Evolutionary conservation across 1,284 basidiomycete genomes (phyloP).

Genomic region (Moesziomyces globuligerus): DNA sequence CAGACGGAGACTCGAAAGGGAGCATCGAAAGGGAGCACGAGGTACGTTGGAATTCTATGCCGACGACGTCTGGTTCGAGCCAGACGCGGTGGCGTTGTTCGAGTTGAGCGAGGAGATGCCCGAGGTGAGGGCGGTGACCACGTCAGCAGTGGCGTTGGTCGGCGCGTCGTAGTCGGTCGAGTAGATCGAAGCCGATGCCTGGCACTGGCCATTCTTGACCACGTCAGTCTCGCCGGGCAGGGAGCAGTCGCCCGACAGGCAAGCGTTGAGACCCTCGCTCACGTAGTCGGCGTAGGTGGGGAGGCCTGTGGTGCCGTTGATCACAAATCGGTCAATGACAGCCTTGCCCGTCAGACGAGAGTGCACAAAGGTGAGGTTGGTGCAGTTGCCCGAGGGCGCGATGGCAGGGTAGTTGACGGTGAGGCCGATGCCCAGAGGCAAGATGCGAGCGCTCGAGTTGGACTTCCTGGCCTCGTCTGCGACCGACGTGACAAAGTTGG

Average conservation of each 20-base stretch:
- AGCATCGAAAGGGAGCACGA: neutral
- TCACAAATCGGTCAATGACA: slow-evolving; percentile 45
- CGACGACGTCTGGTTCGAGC: slow-evolving; percentile 13
- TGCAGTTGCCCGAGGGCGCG: slow-evolving; percentile 37
- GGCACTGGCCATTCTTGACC: slow-evolving; percentile 42
- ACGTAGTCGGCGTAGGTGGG: slow-evolving; percentile 49
- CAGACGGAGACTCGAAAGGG: neutral
- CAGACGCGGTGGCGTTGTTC: slow-evolving; percentile 6
- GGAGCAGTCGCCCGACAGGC: slow-evolving; percentile 51
- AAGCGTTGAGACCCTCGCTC: slow-evolving; percentile 51
- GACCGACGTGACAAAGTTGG: slow-evolving; percentile 56
- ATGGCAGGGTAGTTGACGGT: slow-evolving; percentile 57
- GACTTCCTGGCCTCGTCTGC: slow-evolving; percentile 35
- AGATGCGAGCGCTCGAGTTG: slow-evolving; percentile 18
- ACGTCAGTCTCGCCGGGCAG: slow-evolving; percentile 59
- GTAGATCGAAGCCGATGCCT: slow-evolving; percentile 51
- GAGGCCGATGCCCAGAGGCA: slow-evolving; percentile 55
- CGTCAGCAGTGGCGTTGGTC: slow-evolving; percentile 5
- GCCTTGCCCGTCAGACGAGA: slow-evolving; percentile 58
- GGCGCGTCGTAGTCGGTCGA: slow-evolving; percentile 61
- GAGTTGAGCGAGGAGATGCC: slow-evolving; percentile 30
- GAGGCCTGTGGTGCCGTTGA: slow-evolving; percentile 49
- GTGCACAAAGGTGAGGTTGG: slow-evolving; percentile 24
- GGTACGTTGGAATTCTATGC: neutral
- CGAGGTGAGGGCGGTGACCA: slow-evolving; percentile 11